Evolutionary conservation across 768 basidiomycete genomes (phyloP), one percentile per base, ranked within the genome.

Genomic region (Mycena rebaudengoi): DNA sequence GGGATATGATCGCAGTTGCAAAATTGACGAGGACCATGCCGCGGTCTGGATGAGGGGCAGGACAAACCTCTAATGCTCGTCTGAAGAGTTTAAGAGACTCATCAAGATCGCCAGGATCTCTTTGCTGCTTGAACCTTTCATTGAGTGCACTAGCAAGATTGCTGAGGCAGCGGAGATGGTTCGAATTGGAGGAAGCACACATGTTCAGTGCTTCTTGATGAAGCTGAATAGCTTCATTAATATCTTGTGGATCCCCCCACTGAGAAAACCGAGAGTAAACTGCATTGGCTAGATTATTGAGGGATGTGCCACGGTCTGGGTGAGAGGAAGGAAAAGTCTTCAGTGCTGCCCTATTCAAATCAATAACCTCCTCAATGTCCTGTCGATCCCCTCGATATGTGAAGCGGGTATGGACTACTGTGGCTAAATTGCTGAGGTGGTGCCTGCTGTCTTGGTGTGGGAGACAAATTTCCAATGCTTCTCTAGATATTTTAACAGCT

Each of bases 1-100:
- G 71, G 7, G 61, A 59, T 49, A 43, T 67, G 39, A 73, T 49
- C n/a, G n/a, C n/a, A n/a, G n/a, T n/a, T 8, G 58, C 68, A 7
- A 64, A 50, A 48, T 60, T 66, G 67, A 53, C 48, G 7, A 69
- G 58, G 18, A 46, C 25, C 12, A 26, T 1, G 4, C 39, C 7
- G 4, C 55, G 29, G 14, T 20, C 16, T 14, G 64, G 48, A 26
- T 70, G 48, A n/a, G 45, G 25, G n/a, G n/a, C n/a, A n/a, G n/a
- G n/a, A n/a, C n/a, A n/a, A n/a, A n/a, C n/a, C n/a, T n/a, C n/a
- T n/a, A n/a, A n/a, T n/a, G n/a, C n/a, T n/a, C n/a, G n/a, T n/a
- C n/a, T n/a, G n/a, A n/a, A n/a, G n/a, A n/a, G n/a, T n/a, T n/a
- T n/a, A n/a, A n/a, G n/a, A n/a, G n/a, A n/a, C n/a, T n/a, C n/a